Evolutionary conservation across 805 yeast species (phyloP), one percentile per base, ranked within the genome.

Genomic region (Ogataea degrootiae): DNA sequence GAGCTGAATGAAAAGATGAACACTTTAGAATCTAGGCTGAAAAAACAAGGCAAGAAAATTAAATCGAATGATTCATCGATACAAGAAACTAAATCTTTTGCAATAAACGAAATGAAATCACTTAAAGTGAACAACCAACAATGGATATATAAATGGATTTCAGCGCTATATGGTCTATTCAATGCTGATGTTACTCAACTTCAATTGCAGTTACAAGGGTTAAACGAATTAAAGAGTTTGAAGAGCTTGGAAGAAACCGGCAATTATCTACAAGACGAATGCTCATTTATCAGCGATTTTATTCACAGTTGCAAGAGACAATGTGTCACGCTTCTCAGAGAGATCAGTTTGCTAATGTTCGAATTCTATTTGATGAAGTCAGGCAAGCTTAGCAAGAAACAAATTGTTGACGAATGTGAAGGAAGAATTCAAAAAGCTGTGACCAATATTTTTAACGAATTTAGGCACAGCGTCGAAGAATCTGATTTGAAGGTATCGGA

Each of bases 81-180:
- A 5, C 45, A 45, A 38, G 50, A 45, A 8, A 34, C 52, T 17
- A 50, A 42, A 33, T 29, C 37, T 21, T 33, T 16, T 12, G 42
- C 58, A 7, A 34, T 19, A 21, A 47, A 48, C 5, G 54, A 57
- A 23, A 37, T 59, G 7, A 21, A 39, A 3, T 42, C 47, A 8
- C 39, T 51, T 31, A 49, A 54, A 22, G 16, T 35, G 23, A 41
- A 41, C 14, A 55, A 53, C 44, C 61, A 60, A 19, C 50, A 52
- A 31, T 57, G 59, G 61, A 37, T 61, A 3, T 59, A 49, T 31
- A 52, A 52, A n/a, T 64, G 67, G 66, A 53, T 62, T 34, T 61
- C 67, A 0, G 57, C 56, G 3, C 46, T 63, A 1, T 64, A 58
- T 46, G 61, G 66, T 1, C 41, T 64, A 6, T 58, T 61, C 42